phyloP scores from a whole-genome alignment of 495 filamentous ascomycete genomes.

The Talaromyces adpressus region DNA sequence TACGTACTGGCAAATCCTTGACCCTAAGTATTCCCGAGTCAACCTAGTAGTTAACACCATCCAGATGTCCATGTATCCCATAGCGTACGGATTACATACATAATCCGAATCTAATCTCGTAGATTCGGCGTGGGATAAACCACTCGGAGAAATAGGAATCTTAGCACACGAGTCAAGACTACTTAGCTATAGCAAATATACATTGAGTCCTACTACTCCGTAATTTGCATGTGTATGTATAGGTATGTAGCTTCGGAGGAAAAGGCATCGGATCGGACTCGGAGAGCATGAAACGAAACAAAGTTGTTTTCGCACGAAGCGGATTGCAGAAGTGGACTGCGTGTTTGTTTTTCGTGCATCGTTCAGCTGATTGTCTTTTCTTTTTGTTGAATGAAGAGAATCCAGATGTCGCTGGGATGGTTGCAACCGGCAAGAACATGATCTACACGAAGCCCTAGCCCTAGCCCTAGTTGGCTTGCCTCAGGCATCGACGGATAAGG shows the following conservation, averaged over 20 bases:
- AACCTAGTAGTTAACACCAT: background rate
- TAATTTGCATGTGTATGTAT: background rate
- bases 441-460: background rate
- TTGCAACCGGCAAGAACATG: background rate
- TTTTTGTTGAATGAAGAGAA: background rate
- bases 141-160: background rate
- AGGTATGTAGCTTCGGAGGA: background rate
- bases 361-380: background rate
- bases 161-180: background rate
- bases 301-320: background rate
- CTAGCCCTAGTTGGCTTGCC: background rate
- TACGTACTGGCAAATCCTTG: background rate
- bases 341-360: background rate
- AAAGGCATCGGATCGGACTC: background rate
- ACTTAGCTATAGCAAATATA: background rate
- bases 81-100: background rate
- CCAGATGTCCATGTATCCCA: background rate
- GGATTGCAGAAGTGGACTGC: background rate
- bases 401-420: background rate
- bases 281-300: background rate
- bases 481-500: background rate
- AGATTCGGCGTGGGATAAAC: background rate
- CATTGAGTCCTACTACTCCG: background rate
- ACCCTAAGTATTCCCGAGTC: background rate
- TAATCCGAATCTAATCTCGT: background rate